Base-by-base conservation (phyloP, 352 stramenopile species). In the Pythium dissotocum region DNA sequence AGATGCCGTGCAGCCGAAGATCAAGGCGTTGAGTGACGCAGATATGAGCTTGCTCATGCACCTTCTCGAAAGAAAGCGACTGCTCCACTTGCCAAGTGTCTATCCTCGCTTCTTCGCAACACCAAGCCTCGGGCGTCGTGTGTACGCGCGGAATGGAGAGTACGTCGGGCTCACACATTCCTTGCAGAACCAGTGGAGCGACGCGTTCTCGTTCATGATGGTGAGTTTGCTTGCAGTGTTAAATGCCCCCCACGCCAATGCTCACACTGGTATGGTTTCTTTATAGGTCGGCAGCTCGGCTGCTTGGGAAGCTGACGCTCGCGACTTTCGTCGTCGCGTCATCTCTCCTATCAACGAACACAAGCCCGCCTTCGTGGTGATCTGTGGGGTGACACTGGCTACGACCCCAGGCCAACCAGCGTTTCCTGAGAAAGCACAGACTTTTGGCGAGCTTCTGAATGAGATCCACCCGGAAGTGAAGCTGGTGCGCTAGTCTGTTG, bases 31-130 rank as follows among this genome's bases (percentile, higher is more conserved):
- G 38, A 71, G 57, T 7, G 36, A 62, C 10, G 61, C 59, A 10
- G 58, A 86, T 8, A 79, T 68, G 61, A 78, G 59, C 9, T 64
- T 89, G 26, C 53, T 95, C 5, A 92, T 95, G 84, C 88, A 95
- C 55, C 71, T 95, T 40, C 78, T 95, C 59, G 73, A 88, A 49
- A 84, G 88, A 33, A 90, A 90, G 66, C 77, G 87, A 33, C 57
- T 92, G 33, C 72, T 95, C 6, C 85, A 94, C 49, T 64, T 90
- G 12, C 78, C 85, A 63, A 85, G 78, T 10, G 80, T 94, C 21
- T 94, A 93, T 35, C 74, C 76, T 65, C 79, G 85, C 30, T 95
- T 95, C 60, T 95, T 93, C 48, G 63, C 48, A 12, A 80, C 79
- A 1, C 54, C 72, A 6, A 77, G 63, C 26, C 66, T 38, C 14